These are phyloP conservation scores for Phytophthora foliorum DNA, from an alignment of 352 stramenopile species.

Conservation along the genomic window DNA sequence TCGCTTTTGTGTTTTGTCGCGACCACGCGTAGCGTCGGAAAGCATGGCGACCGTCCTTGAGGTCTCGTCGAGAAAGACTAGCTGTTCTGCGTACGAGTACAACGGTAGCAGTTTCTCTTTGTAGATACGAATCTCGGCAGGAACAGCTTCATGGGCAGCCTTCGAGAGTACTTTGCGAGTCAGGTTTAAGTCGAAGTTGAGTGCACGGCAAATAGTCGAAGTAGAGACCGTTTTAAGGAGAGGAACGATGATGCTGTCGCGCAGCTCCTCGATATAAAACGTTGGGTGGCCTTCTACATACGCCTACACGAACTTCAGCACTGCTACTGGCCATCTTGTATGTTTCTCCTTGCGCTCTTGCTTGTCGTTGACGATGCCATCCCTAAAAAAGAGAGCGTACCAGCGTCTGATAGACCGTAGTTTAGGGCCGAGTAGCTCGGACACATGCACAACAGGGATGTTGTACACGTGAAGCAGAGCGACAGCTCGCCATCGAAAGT, in stretches of 20 bases:
- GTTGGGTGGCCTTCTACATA: constrained; percentile 6
- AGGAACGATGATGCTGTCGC: background rate
- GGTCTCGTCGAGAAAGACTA: background rate
- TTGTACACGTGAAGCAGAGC: constrained; percentile 11
- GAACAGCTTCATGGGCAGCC: constrained; percentile 1
- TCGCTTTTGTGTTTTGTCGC: background rate
- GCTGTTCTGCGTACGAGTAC: background rate
- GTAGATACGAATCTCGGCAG: background rate
- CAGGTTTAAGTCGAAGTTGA: constrained; percentile 9
- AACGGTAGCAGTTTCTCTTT: background rate
- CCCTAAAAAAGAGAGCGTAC: constrained; percentile 1
- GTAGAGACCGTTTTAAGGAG: background rate
- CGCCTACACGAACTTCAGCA: background rate
- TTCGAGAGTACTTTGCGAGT: constrained; percentile 8
- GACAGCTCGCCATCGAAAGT: constrained; percentile 12
- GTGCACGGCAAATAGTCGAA: background rate
- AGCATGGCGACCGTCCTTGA: background rate
- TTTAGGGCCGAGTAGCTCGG: constrained; percentile 5
- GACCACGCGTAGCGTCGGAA: background rate
- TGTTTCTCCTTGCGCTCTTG: background rate
- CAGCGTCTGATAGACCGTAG: constrained; percentile 6
- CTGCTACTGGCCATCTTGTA: background rate
- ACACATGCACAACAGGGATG: no score
- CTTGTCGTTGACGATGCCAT: constrained; percentile 5
- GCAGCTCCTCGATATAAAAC: constrained; percentile 20